These are phyloP conservation scores for Zanthoxylum bungeanum DNA, from an alignment of 345 rosid species.

Conservation along the genomic window DNA sequence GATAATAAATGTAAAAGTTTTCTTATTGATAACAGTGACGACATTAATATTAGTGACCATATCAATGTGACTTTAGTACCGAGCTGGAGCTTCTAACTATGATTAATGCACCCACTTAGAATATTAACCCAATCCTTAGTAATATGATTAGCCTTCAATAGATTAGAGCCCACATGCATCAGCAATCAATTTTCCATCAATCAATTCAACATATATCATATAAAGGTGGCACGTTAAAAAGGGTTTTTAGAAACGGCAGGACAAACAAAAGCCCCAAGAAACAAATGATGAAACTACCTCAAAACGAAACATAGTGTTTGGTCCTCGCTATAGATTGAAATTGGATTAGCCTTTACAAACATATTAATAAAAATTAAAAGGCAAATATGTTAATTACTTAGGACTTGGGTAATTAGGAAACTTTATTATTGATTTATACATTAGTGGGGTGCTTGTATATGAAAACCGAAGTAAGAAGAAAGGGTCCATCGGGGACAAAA, in stretches of 20 bases:
- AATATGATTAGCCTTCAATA: background rate
- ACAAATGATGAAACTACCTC: background rate
- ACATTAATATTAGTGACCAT: too few relatives aligned
- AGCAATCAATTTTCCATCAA: background rate
- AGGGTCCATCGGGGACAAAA: constrained; percentile 8
- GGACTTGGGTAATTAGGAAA: background rate
- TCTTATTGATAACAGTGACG: too few relatives aligned
- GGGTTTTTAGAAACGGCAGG: constrained; percentile 2
- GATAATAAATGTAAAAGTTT: too few relatives aligned
- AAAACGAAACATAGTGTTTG: background rate
- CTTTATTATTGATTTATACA: background rate
- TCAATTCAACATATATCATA: background rate
- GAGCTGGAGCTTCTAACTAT: too few relatives aligned
- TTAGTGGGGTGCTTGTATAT: background rate
- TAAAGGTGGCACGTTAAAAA: background rate
- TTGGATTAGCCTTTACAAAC: background rate
- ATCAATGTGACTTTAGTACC: too few relatives aligned
- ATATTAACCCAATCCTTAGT: background rate
- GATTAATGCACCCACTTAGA: too few relatives aligned
- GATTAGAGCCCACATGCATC: constrained; percentile 1
- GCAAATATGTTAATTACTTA: background rate
- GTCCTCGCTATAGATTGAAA: constrained; percentile 3
- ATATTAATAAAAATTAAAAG: background rate
- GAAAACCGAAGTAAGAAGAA: background rate
- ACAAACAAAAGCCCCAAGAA: background rate